Conservation (phyloP, 2,329 filamentous ascomycete genomes). For the Pseudocercospora eumusae region DNA sequence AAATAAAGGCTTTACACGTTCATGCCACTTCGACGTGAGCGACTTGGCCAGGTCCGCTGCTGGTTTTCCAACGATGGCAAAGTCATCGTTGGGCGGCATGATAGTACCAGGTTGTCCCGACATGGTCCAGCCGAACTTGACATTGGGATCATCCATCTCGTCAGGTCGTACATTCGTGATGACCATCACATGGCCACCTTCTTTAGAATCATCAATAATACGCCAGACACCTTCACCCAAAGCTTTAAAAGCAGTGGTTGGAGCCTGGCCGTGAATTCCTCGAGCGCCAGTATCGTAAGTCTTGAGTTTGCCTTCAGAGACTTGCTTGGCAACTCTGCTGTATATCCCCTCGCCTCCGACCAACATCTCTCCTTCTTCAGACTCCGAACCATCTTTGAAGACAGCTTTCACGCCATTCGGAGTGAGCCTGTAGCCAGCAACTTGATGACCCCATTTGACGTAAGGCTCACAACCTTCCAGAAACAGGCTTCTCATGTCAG, state of each 20-base stretch:
- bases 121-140: conserved; percentile 67
- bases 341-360: conserved; percentile 65
- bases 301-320: conserved; percentile 60
- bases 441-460: conserved; percentile 59
- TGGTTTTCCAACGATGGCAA: conserved; percentile 57
- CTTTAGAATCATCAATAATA: conserved; percentile 52
- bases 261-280: conserved; percentile 67
- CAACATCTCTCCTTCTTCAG: conserved; percentile 60
- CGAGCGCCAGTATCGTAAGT: conserved; percentile 64
- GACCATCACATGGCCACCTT: conserved; percentile 53
- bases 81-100: conserved; percentile 60
- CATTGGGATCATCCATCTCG: conserved; percentile 60
- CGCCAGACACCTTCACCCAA: conserved; percentile 65
- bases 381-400: conserved; percentile 63
- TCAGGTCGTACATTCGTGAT: conserved; percentile 65
- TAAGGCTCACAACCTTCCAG: conserved; percentile 57
- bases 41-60: conserved; percentile 61
- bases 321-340: conserved; percentile 61
- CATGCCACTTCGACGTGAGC: conserved; percentile 58
- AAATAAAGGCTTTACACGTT: conserved; percentile 58
- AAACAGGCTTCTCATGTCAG: conserved; percentile 64
- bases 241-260: conserved; percentile 60
- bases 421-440: conserved; percentile 61
- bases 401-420: conserved; percentile 56
- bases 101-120: conserved; percentile 60